Evolutionary conservation across 2,329 filamentous ascomycete genomes (phyloP).

Genomic region (Bipolaris bicolor): DNA sequence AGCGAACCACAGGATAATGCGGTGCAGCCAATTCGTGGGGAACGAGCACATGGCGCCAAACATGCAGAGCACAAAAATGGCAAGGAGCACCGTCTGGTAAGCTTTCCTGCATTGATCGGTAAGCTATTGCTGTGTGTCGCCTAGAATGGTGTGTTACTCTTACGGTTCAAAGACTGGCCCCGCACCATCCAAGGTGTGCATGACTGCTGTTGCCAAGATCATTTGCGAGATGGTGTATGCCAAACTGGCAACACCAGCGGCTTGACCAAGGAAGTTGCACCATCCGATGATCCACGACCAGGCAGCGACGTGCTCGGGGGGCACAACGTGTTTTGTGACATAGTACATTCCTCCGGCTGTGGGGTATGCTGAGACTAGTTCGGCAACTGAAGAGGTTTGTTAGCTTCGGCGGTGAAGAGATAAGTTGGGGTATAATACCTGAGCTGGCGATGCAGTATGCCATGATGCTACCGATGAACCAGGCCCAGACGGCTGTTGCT

Average conservation of each 20-base stretch:
- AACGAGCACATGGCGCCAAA: constrained; percentile 68
- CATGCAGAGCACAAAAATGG: constrained; percentile 61
- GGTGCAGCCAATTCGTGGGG: constrained; percentile 64
- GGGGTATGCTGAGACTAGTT: constrained; percentile 70
- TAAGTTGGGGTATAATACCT: constrained; percentile 40
- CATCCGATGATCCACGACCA: constrained; percentile 72
- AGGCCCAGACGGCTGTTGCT: constrained; percentile 69
- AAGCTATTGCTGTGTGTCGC: constrained; percentile 5
- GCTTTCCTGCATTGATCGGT: constrained; percentile 55
- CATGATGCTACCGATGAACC: constrained; percentile 69
- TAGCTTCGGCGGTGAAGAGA: background rate
- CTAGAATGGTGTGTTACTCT: constrained; percentile 31
- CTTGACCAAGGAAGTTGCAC: constrained; percentile 70
- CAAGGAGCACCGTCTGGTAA: constrained; percentile 63
- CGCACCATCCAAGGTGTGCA: constrained; percentile 63
- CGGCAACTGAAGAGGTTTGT: constrained; percentile 58
- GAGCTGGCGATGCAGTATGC: constrained; percentile 69
- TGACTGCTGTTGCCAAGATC: constrained; percentile 65
- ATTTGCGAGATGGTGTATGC: constrained; percentile 69
- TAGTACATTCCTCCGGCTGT: constrained; percentile 73
- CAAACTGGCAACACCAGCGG: constrained; percentile 66
- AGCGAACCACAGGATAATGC: constrained; percentile 68
- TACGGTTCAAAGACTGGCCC: constrained; percentile 64
- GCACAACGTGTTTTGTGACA: constrained; percentile 69
- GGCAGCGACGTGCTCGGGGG: constrained; percentile 64